Evolutionary conservation across 140 eudicot species (phyloP).

Genomic region (Anethum foeniculum): DNA sequence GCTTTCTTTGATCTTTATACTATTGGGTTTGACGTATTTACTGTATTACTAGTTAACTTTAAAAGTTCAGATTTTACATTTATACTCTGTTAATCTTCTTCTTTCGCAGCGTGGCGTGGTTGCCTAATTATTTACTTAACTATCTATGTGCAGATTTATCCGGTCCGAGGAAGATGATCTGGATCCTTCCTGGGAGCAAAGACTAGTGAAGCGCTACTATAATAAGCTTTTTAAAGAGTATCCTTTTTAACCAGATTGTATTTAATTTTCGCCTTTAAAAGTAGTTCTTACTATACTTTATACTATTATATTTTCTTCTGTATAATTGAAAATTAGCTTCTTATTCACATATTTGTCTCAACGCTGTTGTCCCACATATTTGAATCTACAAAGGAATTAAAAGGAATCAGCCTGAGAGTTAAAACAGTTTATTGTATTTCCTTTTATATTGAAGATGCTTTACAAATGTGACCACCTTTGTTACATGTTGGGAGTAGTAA

Average conservation of each 20-base stretch:
- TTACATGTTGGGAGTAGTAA: neutral
- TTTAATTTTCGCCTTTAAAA: neutral
- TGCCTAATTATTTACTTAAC: neutral
- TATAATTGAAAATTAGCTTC: neutral
- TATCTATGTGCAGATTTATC: slow-evolving; percentile 46
- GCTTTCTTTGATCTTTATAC: neutral
- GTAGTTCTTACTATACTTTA: neutral
- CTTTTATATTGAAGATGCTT: neutral
- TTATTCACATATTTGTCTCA: neutral
- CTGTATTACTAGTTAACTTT: neutral
- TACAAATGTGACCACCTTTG: neutral
- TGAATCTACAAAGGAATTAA: neutral
- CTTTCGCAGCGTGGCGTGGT: neutral
- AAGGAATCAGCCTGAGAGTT: neutral
- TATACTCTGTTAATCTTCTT: neutral
- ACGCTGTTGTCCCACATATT: neutral
- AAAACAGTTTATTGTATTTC: neutral
- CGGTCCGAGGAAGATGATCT: slow-evolving; percentile 93
- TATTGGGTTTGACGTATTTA: neutral
- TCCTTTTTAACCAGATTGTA: slow-evolving; percentile 36
- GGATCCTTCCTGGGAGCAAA: slow-evolving; percentile 89
- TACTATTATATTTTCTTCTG: neutral
- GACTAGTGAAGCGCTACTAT: slow-evolving; percentile 94
- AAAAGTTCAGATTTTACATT: neutral
- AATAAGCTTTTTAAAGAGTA: slow-evolving; percentile 97